phyloP scores from a whole-genome alignment of 148 eudicot genomes.

The Beta vulgaris region DNA sequence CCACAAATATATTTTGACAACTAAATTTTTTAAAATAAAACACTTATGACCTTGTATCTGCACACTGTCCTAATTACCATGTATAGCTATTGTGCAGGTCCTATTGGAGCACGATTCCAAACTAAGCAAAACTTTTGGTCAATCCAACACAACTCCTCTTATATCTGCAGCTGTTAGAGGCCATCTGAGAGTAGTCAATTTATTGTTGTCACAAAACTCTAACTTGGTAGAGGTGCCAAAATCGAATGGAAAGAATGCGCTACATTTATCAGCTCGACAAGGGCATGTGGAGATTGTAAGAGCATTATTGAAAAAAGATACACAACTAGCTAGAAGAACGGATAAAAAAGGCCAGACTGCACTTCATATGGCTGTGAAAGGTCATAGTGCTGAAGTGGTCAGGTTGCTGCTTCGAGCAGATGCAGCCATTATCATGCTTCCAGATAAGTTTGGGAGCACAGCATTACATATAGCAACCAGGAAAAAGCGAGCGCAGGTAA shows the following conservation, averaged over 20 bases:
- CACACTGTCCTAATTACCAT: background rate
- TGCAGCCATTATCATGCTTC: slow-evolving; percentile 62
- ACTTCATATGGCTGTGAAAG: slow-evolving; percentile 85
- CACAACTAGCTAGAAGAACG: slow-evolving; percentile 51
- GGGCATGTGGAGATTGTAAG: slow-evolving; percentile 60
- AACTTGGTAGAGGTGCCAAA: slow-evolving; percentile 50
- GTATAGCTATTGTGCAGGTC: slow-evolving; percentile 61
- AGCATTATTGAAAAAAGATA: slow-evolving; percentile 52
- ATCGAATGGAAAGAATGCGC: slow-evolving; percentile 72
- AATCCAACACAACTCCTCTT: slow-evolving; percentile 71
- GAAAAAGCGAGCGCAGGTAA: slow-evolving; percentile 66
- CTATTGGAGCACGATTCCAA: slow-evolving; percentile 54
- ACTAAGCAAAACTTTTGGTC: slow-evolving; percentile 53
- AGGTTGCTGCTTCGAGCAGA: slow-evolving; percentile 60
- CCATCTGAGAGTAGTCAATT: slow-evolving; percentile 51
- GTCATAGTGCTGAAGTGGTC: slow-evolving; percentile 57
- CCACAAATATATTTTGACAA: too few relatives aligned
- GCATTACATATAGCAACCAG: slow-evolving; percentile 60
- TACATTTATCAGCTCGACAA: slow-evolving; percentile 69
- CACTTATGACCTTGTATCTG: background rate
- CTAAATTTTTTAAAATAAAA: too few relatives aligned
- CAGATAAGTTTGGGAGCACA: slow-evolving; percentile 57
- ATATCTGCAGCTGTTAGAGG: slow-evolving; percentile 71
- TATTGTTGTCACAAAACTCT: slow-evolving; percentile 45
- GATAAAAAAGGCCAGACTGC: slow-evolving; percentile 83